Percentiles rank a stretch among this genome's conserved stretches.
Evolutionary conservation across 106 monocot genomes (phyloP).

Genomic region (Allium cepa): DNA sequence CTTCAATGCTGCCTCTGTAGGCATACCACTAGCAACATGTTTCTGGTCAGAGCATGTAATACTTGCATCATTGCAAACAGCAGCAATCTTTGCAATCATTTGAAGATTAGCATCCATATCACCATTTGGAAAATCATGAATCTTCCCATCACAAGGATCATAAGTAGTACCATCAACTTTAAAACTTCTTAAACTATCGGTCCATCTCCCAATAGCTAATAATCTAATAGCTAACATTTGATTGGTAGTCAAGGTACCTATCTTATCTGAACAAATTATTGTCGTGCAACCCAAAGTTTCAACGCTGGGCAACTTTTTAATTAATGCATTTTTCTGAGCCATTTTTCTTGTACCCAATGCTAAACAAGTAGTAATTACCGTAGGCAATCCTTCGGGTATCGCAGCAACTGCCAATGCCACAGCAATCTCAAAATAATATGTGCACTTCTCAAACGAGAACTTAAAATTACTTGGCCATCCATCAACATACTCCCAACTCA

Average conservation of each 20-base stretch:
- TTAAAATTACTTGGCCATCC: conserved; percentile 33
- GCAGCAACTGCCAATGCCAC: conserved; percentile 37
- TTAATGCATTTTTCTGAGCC: conserved; percentile 28
- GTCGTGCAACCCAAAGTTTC: conserved; percentile 42
- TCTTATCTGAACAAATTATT: conserved; percentile 23
- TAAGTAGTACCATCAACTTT: conserved; percentile 34
- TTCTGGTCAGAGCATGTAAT: conserved; percentile 18
- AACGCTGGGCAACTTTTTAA: conserved; percentile 59
- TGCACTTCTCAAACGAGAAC: conserved; percentile 36
- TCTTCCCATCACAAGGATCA: conserved; percentile 33
- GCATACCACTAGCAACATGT: conserved; percentile 25
- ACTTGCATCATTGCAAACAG: conserved; percentile 31
- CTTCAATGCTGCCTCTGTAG: conserved; percentile 38
- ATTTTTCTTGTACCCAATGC: conserved; percentile 34
- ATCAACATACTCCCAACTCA: conserved; percentile 32
- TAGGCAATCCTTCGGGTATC: conserved; percentile 34
- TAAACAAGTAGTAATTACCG: conserved; percentile 36
- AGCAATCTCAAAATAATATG: conserved; percentile 29
- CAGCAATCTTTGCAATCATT: conserved; percentile 30
- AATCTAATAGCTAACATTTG: conserved; percentile 50
- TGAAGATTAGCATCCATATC: conserved; percentile 26
- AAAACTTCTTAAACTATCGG: conserved; percentile 16
- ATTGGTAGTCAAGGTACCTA: conserved; percentile 58
- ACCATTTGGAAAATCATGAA: conserved; percentile 13
- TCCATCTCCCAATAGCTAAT: conserved; percentile 31